Base-by-base conservation (phyloP, 208 protist genomes). In the Willaertia magna region DNA sequence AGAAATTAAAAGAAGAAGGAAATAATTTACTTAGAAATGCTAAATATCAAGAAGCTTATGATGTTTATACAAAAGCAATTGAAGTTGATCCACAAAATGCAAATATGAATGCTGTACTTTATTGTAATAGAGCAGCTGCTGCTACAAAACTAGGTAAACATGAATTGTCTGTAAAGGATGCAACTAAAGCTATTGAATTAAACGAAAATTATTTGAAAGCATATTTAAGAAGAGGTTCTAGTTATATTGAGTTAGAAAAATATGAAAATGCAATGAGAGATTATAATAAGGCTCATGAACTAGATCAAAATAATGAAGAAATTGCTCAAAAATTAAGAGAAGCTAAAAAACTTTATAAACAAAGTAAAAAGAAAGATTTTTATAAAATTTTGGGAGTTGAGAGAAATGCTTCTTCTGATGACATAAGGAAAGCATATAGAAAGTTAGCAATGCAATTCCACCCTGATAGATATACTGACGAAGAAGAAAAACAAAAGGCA, bases 151-250 rank as follows among this genome's bases (percentile, higher is more conserved):
- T 95, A 43, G 94, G 94, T 55, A 93, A 96, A 85, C 96, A 91
- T 89, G 91, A 93, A 40, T 92, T 93, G 4, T 94, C 93, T 14
- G 82, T 96, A 40, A 87, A 96, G 49, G 93, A 97, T 88, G 96
- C 94, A 87, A 93, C 93, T 84, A 96, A 93, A 88, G 95, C 95
- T 61, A 93, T 97, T 83, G 93, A 93, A 83, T 93, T 95, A 86
- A 94, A 95, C 52, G 83, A 85, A 30, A 92, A 84, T 40, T 93
- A 90, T 59, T 91, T 91, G 0, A 96, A 96, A 85, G 91, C 96
- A 74, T 95, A 94, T 85, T 92, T 95, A 26, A 89, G 95, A 42
- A 92, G 95, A 44, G 94, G 91, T 47, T 91, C 93, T 75, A 93
- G 95, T 82, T 87, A 93, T 26, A 91, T 93, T 82, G 87, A 92